Evolutionary conservation across 2,329 filamentous ascomycete species (phyloP).

Genomic region (Pseudogymnoascus sp.): DNA sequence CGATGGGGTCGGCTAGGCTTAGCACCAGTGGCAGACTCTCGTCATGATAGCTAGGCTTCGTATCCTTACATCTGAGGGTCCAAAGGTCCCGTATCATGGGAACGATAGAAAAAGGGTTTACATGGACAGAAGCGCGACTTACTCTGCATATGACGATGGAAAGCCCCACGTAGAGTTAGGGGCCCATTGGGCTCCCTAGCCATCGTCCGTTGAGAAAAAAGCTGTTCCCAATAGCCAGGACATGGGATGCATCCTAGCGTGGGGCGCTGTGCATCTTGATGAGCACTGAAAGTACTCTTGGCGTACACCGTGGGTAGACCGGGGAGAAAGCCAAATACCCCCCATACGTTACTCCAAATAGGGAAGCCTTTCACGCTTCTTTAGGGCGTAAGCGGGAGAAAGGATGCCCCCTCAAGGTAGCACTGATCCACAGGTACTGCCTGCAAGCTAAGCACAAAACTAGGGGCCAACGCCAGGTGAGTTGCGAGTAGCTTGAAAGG

Average conservation of each 20-base stretch:
- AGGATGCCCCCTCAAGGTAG: background rate
- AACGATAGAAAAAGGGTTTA: background rate
- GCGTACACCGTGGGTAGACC: background rate
- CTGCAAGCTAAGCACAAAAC: background rate
- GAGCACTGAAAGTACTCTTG: background rate
- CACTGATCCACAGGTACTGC: slow-evolving; percentile 2
- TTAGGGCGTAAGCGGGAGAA: background rate
- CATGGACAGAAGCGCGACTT: background rate
- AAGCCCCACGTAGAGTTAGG: background rate
- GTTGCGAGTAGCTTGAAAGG: slow-evolving; percentile 1
- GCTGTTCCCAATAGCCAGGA: slow-evolving; percentile 1
- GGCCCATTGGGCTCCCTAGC: background rate
- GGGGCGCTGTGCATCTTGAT: background rate
- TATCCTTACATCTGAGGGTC: background rate
- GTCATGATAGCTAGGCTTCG: background rate
- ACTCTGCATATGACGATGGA: background rate
- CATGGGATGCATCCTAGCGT: background rate
- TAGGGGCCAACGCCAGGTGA: background rate
- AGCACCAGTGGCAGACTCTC: background rate
- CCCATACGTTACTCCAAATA: background rate
- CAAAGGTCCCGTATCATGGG: background rate
- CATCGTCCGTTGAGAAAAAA: background rate
- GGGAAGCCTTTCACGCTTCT: background rate
- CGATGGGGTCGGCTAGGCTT: background rate
- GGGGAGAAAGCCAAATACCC: background rate